Base-by-base conservation (phyloP, 768 basidiomycete species). In the Polyporus arcularius region DNA sequence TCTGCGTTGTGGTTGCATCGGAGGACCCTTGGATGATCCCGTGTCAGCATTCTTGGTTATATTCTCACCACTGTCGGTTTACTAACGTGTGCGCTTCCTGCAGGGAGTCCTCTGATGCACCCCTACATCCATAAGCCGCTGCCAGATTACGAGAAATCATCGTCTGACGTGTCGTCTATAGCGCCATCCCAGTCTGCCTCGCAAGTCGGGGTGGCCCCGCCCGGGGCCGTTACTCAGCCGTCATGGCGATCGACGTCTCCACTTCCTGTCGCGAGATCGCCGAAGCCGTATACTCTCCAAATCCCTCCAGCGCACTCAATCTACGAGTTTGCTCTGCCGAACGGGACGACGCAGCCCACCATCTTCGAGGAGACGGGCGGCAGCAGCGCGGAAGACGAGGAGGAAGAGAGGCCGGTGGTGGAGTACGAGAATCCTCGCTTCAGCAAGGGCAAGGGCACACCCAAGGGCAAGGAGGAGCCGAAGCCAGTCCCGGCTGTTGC, bases 131-230 rank as follows among this genome's bases (percentile, higher is more conserved):
- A 63, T 35, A 67, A 69, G 42, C 68, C 65, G 18, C 57, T 68
- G 1, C 67, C 67, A 6, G 62, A 32, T 2, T 42, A 49, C 42
- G 66, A 64, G 21, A 58, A 65, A 45, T 60, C 61, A 11, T 74
- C 76, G 4, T 85, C 85, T 55, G 84, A 86, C 70, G 70, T 81
- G 14, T 85, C 84, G n/a, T 89, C 88, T 1, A 75, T 90, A 62
- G 82, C 85, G 0, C 89, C 88, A n/a, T 90, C 89, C 6, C 89
- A 90, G 63, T 89, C 88, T 2, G 87, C 87, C 2, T 90, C 89
- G 16, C 87, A 91, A 72, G 77, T 80, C 52, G 73, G 74, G 47
- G 46, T 53, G 42, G 48, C 54, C 12, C 42, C 55, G 4, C 45
- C 47, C 21, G 48, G 45, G 30, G 46, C 57, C 3, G 43, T 48